Conservation (phyloP, 1,139 yeast species). For the Hemisphaericaspora subhashii region DNA sequence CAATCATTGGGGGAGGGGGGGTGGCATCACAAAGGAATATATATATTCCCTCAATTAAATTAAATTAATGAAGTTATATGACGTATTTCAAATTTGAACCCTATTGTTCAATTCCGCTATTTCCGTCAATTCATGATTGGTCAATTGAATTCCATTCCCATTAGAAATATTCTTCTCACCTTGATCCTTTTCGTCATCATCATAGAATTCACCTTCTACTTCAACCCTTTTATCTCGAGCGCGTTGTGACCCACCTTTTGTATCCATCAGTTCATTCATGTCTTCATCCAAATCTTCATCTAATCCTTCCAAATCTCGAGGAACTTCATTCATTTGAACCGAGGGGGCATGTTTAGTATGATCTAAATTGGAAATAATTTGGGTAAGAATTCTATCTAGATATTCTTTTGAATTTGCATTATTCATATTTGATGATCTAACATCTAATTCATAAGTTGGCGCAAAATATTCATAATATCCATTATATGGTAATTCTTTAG, state of each 20-base stretch:
- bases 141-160: slow-evolving; percentile 16
- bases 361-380: slow-evolving; percentile 75
- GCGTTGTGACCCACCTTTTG: slow-evolving; percentile 86
- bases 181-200: slow-evolving; percentile 54
- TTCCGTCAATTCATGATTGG: slow-evolving; percentile 40
- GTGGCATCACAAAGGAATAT: too few relatives aligned
- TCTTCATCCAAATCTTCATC: slow-evolving; percentile 88
- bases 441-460: slow-evolving; percentile 92
- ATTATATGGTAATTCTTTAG: slow-evolving; percentile 87
- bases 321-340: slow-evolving; percentile 90
- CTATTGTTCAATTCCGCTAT: slow-evolving; percentile 34
- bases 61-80: too few relatives aligned
- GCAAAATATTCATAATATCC: slow-evolving; percentile 97
- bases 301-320: slow-evolving; percentile 75
- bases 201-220: slow-evolving; percentile 68
- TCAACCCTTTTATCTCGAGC: slow-evolving; percentile 75
- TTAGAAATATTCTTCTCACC: slow-evolving; percentile 36
- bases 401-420: slow-evolving; percentile 95
- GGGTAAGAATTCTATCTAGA: slow-evolving; percentile 77
- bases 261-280: slow-evolving; percentile 69
- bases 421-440: slow-evolving; percentile 94
- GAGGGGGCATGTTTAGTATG: slow-evolving; percentile 94
- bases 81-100: too few relatives aligned
- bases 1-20: too few relatives aligned
- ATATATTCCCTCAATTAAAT: too few relatives aligned